A percentile compares a stretch with the other conserved stretches of the same genome.
Conservation (phyloP, 2,329 filamentous ascomycete genomes). For the Monilinia aucupariae region DNA sequence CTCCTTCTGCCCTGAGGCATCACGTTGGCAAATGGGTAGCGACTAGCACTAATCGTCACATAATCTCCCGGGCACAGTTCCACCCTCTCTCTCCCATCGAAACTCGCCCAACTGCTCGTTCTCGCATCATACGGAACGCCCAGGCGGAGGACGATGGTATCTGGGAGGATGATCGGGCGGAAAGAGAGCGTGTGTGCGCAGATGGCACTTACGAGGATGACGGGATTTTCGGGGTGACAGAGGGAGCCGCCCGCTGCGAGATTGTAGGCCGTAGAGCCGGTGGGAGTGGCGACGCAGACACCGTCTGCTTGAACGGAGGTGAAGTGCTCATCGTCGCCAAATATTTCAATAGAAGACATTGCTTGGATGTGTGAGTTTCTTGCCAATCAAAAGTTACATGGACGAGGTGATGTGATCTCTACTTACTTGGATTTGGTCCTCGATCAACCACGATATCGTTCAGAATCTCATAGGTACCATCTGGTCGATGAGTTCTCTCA, state of each 20-base stretch:
- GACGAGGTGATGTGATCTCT: background rate
- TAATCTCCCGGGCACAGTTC: slow-evolving; percentile 76
- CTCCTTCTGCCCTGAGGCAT: slow-evolving; percentile 62
- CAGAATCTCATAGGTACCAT: slow-evolving; percentile 80
- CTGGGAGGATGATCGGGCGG: slow-evolving; percentile 90
- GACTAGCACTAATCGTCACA: slow-evolving; percentile 73
- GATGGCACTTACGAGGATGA: slow-evolving; percentile 90
- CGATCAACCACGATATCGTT: slow-evolving; percentile 97
- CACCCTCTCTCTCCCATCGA: slow-evolving; percentile 86
- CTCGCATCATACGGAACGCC: slow-evolving; percentile 93
- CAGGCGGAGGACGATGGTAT: slow-evolving; percentile 87
- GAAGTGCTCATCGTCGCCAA: slow-evolving; percentile 88
- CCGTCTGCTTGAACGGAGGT: slow-evolving; percentile 91
- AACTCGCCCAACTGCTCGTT: slow-evolving; percentile 92
- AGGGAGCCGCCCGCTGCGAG: slow-evolving; percentile 91
- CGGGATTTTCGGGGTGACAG: slow-evolving; percentile 92
- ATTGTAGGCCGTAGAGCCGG: slow-evolving; percentile 92
- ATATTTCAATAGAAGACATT: slow-evolving; percentile 87
- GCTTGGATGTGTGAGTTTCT: slow-evolving; percentile 43
- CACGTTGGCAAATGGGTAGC: slow-evolving; percentile 76
- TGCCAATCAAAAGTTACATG: slow-evolving; percentile 14
- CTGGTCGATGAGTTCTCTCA: slow-evolving; percentile 76
- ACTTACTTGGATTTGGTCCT: slow-evolving; percentile 83
- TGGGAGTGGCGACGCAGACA: slow-evolving; percentile 88
- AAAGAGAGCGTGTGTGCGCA: slow-evolving; percentile 94